Conservation (phyloP, 106 monocot species). For the Dioscorea dumetorum region DNA sequence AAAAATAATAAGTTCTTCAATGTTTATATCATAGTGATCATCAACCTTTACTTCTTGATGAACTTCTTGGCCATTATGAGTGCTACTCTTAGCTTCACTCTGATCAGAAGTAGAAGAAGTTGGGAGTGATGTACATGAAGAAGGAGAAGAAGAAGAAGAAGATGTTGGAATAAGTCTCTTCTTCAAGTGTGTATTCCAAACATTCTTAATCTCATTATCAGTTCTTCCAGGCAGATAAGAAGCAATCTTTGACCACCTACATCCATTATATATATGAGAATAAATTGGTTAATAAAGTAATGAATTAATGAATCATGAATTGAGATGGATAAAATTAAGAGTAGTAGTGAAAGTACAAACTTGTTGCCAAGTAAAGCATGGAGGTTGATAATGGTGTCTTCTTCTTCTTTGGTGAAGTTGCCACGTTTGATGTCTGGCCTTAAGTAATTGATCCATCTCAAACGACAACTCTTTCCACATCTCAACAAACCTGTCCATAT, state of each 20-base stretch:
- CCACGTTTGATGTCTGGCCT: slow-evolving; percentile 75
- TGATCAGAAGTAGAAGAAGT: background rate
- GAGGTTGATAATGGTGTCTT: slow-evolving; percentile 63
- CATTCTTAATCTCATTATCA: slow-evolving; percentile 88
- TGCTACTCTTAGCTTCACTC: background rate
- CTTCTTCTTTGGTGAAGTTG: slow-evolving; percentile 64
- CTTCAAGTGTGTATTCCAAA: slow-evolving; percentile 89
- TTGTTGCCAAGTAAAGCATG: slow-evolving; percentile 71
- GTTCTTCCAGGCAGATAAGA: slow-evolving; percentile 64
- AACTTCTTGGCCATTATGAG: background rate
- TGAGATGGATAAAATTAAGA: too few relatives aligned
- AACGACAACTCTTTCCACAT: slow-evolving; percentile 84
- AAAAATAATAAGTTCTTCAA: background rate
- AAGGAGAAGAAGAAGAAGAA: background rate
- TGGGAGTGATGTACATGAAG: background rate
- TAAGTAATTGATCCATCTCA: slow-evolving; percentile 88
- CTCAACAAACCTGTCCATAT: slow-evolving; percentile 48
- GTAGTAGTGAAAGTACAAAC: slow-evolving; percentile 28
- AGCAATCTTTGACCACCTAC: slow-evolving; percentile 77
- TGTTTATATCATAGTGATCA: slow-evolving; percentile 6
- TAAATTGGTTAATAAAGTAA: too few relatives aligned
- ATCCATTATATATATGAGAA: background rate
- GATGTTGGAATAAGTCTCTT: slow-evolving; percentile 21
- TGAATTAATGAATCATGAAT: too few relatives aligned
- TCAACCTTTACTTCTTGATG: slow-evolving; percentile 11